Evolutionary conservation across 1,284 basidiomycete genomes (phyloP).

Genomic region (Boletus subluridellus): DNA sequence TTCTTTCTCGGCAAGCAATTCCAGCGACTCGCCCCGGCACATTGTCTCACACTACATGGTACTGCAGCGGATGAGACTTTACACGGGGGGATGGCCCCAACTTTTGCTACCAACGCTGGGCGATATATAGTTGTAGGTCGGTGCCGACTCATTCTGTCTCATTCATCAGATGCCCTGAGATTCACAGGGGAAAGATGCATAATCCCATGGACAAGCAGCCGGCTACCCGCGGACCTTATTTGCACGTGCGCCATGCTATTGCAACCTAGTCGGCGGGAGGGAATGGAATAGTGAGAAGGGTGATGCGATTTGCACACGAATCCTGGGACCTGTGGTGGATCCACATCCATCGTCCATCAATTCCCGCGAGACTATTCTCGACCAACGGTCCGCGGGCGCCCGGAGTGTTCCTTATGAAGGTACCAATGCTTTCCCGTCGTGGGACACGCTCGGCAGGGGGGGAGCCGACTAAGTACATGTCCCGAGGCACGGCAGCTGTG

Average conservation of each 20-base stretch:
- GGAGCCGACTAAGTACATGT: neutral
- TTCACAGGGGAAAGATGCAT: neutral
- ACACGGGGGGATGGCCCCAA: neutral
- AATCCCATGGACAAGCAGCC: neutral
- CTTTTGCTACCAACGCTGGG: neutral
- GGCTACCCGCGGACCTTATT: neutral
- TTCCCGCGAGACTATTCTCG: constrained; percentile 4
- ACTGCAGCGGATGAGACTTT: neutral
- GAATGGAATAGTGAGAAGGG: neutral
- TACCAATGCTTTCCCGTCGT: neutral
- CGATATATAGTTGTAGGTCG: neutral
- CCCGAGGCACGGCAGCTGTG: neutral
- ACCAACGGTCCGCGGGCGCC: neutral
- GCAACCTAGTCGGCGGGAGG: neutral
- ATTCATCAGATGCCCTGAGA: neutral
- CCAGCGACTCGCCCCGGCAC: neutral
- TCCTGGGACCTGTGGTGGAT: neutral
- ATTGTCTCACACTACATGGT: neutral
- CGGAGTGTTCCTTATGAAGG: neutral
- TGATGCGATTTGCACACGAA: neutral
- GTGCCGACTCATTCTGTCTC: neutral
- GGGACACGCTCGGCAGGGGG: neutral
- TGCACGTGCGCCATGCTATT: neutral
- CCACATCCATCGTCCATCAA: neutral
- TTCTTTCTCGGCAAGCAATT: neutral